Evolutionary conservation across 192 early-diverging fungal genomes (phyloP).

Genomic region (Neocallimastix lanati): DNA sequence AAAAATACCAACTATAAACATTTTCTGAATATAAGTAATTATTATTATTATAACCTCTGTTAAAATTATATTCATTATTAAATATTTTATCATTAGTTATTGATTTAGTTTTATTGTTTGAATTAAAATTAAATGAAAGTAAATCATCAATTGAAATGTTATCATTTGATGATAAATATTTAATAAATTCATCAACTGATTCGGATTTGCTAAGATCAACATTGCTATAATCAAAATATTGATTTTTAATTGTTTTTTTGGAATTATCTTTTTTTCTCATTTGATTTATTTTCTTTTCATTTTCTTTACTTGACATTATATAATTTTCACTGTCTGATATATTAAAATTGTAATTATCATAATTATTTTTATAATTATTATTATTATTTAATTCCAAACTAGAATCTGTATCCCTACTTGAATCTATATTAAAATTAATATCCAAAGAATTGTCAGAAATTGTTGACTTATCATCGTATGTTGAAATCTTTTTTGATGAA

Average conservation of each 20-base stretch:
- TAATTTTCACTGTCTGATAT: too few relatives aligned
- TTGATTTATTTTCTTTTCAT: not conserved
- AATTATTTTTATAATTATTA: not conserved
- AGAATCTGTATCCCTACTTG: not conserved
- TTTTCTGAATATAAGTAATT: too few relatives aligned
- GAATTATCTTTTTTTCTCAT: not conserved
- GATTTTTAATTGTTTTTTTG: too few relatives aligned
- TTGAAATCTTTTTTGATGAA: not conserved
- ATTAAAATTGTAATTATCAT: too few relatives aligned
- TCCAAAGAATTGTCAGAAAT: not conserved
- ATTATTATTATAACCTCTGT: too few relatives aligned
- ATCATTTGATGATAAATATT: not conserved
- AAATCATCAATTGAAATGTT: not conserved
- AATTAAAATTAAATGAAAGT: not conserved
- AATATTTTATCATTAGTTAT: too few relatives aligned
- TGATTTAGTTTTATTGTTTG: too few relatives aligned
- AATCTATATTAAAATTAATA: not conserved
- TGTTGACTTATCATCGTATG: not conserved
- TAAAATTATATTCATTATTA: too few relatives aligned
- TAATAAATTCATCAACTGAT: not conserved
- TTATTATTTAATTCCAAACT: not conserved
- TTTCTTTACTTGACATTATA: too few relatives aligned
- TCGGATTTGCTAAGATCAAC: not conserved
- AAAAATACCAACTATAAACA: too few relatives aligned
- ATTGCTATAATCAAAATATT: too few relatives aligned